Percentiles rank a stretch among this genome's conserved stretches.
Conservation (phyloP, 164 flowering plant genomes). For the Litsea cubeba region DNA sequence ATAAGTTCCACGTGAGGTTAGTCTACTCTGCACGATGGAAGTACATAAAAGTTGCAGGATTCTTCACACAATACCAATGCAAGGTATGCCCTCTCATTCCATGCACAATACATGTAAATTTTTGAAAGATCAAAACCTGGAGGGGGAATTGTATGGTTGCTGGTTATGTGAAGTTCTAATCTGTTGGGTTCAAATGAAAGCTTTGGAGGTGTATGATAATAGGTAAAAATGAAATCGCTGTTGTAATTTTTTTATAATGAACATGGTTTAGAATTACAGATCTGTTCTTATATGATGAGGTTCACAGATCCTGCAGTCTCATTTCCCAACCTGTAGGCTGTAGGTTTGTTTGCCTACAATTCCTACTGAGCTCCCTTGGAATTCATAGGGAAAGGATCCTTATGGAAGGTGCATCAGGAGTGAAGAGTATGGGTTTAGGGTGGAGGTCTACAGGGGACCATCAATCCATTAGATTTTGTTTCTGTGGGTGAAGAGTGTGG, state of each 20-base stretch:
- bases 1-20: conserved; percentile 10
- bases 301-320: neutral
- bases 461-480: too few relatives aligned
- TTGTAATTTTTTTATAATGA: neutral
- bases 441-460: too few relatives aligned
- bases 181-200: neutral
- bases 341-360: neutral
- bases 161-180: neutral
- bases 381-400: too few relatives aligned
- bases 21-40: neutral
- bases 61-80: neutral
- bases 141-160: neutral
- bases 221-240: neutral
- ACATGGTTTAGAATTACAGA: neutral
- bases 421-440: too few relatives aligned
- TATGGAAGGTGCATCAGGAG: too few relatives aligned
- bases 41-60: neutral
- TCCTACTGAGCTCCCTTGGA: too few relatives aligned
- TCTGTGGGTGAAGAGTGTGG: too few relatives aligned
- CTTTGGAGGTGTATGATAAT: neutral
- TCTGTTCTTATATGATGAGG: neutral
- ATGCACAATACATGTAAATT: too few relatives aligned
- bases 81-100: too few relatives aligned
- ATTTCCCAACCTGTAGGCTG: neutral
- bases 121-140: neutral